Evolutionary conservation across 805 yeast genomes (phyloP).

Genomic region (Kuraishia hungarica): DNA sequence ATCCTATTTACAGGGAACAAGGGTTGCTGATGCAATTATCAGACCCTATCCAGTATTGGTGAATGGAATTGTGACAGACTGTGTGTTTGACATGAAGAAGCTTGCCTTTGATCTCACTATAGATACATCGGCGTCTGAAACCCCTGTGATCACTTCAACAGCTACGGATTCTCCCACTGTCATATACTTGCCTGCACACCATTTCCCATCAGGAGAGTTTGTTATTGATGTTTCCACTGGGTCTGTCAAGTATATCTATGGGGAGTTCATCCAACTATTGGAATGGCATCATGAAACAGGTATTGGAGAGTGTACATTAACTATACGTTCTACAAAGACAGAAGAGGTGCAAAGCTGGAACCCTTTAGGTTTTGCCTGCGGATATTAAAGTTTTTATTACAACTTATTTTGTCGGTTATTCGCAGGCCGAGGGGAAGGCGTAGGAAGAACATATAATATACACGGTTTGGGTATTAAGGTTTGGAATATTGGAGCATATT

Average conservation of each 20-base stretch:
- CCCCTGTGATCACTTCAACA: constrained; percentile 1
- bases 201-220: neutral
- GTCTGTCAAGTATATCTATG: neutral
- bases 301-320: neutral
- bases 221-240: neutral
- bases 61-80: constrained; percentile 45
- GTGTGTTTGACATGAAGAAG: constrained; percentile 50
- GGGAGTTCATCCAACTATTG: neutral
- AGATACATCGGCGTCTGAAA: constrained; percentile 13
- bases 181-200: neutral
- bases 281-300: constrained; percentile 1
- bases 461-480: too few species aligned
- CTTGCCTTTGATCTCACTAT: constrained; percentile 42
- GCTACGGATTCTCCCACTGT: neutral
- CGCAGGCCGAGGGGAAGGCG: too few species aligned
- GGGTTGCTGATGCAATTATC: constrained; percentile 68
- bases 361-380: neutral
- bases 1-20: constrained; percentile 38
- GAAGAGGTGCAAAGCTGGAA: neutral
- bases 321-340: neutral
- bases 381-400: neutral
- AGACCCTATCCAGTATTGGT: constrained; percentile 70
- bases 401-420: too few species aligned
- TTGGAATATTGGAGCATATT: too few species aligned
- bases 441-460: too few species aligned